A percentile compares a stretch with the other conserved stretches of the same genome.
Evolutionary conservation across 139 green algal species (phyloP).

Genomic region (Tetraselmis striata): DNA sequence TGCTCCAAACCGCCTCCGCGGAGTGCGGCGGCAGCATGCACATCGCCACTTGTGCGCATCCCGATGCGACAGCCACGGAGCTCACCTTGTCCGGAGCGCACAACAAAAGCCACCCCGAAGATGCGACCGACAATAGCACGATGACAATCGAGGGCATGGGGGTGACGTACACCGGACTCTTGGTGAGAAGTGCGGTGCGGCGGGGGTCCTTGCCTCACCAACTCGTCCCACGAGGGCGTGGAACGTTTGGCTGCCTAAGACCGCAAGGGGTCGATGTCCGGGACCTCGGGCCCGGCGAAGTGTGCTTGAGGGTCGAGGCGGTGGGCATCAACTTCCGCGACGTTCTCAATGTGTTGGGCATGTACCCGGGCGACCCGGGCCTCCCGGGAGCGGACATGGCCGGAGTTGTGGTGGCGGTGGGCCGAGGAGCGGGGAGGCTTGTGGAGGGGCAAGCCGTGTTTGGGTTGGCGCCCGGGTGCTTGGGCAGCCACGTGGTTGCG

Average conservation of each 20-base stretch:
- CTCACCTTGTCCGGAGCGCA: neutral
- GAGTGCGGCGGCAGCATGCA: neutral
- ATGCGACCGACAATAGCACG: neutral
- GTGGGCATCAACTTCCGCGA: slow-evolving; percentile 72
- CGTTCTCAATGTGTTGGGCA: slow-evolving; percentile 61
- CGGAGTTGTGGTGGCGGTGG: slow-evolving; percentile 36
- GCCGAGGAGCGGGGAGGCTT: slow-evolving; percentile 1
- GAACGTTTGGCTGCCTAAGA: neutral
- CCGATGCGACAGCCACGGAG: too few relatives aligned
- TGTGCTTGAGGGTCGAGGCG: slow-evolving; percentile 39
- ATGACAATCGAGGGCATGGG: neutral
- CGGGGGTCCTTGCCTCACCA: neutral
- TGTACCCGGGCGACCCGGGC: slow-evolving; percentile 54
- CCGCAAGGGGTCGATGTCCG: neutral
- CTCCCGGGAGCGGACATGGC: slow-evolving; percentile 34
- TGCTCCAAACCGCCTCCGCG: neutral
- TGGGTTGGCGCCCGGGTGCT: slow-evolving; percentile 63
- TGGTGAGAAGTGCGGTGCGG: neutral
- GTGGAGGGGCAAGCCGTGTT: slow-evolving; percentile 59
- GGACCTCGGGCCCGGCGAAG: too few relatives aligned
- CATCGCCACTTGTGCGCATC: too few relatives aligned
- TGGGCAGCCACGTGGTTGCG: slow-evolving; percentile 57
- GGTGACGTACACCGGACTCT: neutral
- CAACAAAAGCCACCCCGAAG: neutral
- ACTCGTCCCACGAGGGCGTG: neutral